phyloP scores from a whole-genome alignment of 2,329 filamentous ascomycete genomes.

The Parasarocladium wereldwijsianum region DNA sequence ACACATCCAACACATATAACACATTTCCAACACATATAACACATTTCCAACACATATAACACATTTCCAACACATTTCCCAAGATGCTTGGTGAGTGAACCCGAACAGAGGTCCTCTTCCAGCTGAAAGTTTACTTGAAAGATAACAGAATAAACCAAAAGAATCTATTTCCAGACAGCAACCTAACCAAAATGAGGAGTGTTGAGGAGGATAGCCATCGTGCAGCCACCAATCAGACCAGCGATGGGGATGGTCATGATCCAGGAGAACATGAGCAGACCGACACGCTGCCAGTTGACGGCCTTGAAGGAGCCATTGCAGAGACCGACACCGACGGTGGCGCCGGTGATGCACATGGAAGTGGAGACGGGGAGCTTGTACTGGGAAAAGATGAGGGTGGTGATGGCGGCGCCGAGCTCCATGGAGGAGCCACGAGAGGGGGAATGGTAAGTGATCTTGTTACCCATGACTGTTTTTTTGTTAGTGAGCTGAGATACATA shows the following conservation, averaged over 20 bases:
- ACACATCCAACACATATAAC: no score
- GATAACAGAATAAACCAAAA: no score
- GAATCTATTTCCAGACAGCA: no score
- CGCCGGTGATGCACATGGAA: slow-evolving; percentile 67
- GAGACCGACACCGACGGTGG: slow-evolving; percentile 63
- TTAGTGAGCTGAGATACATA: slow-evolving; percentile 8
- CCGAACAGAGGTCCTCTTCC: no score
- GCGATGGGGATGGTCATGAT: slow-evolving; percentile 28
- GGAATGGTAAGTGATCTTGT: slow-evolving; percentile 61
- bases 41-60: no score
- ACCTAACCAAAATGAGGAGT: slow-evolving; percentile 20
- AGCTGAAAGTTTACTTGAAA: no score
- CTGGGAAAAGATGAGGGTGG: slow-evolving; percentile 62
- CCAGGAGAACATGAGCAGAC: slow-evolving; percentile 51
- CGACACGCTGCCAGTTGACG: slow-evolving; percentile 63
- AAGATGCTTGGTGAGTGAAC: no score
- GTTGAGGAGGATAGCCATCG: slow-evolving; percentile 26
- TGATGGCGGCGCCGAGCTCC: slow-evolving; percentile 69
- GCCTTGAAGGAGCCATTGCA: slow-evolving; percentile 60
- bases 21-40: no score
- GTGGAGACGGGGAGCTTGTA: slow-evolving; percentile 60
- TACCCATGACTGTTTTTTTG: slow-evolving; percentile 52
- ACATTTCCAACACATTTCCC: no score
- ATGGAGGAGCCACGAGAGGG: slow-evolving; percentile 48
- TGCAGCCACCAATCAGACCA: slow-evolving; percentile 22